Evolutionary conservation across 2,329 filamentous ascomycete species (phyloP).

Genomic region (Apiospora sp.): DNA sequence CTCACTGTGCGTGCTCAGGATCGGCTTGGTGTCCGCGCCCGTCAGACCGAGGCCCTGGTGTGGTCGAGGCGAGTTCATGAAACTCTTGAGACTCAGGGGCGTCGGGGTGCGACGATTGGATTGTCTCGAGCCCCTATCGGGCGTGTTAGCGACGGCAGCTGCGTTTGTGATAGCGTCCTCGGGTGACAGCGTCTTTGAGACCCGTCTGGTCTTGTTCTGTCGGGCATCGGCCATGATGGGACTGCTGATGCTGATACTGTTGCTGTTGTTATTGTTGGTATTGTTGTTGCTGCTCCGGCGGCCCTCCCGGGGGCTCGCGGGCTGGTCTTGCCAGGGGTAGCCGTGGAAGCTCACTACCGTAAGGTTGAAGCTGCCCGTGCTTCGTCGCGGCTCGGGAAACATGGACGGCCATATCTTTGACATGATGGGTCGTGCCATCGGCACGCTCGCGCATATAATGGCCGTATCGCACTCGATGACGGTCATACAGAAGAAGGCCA

Average conservation of each 20-base stretch:
- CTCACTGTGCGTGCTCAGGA: background rate
- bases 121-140: background rate
- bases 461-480: constrained; percentile 22
- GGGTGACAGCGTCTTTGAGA: background rate
- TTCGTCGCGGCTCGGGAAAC: constrained; percentile 5
- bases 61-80: constrained; percentile 1
- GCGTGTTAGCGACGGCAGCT: background rate
- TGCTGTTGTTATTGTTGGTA: background rate
- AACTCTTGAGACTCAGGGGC: constrained; percentile 15
- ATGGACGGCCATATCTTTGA: background rate
- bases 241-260: background rate
- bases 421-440: constrained; percentile 17
- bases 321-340: constrained; percentile 21
- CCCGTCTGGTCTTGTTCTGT: background rate
- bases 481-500: constrained; percentile 14
- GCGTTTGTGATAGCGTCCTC: background rate
- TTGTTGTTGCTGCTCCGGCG: background rate
- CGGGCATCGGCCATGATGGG: background rate
- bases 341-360: constrained; percentile 22
- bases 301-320: background rate
- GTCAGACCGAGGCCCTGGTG: background rate
- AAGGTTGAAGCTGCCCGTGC: constrained; percentile 17
- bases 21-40: constrained; percentile 14
- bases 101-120: constrained; percentile 11
- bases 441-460: constrained; percentile 22